phyloP scores from a whole-genome alignment of 1,139 yeast genomes.

The Kodamaea alishanica region DNA sequence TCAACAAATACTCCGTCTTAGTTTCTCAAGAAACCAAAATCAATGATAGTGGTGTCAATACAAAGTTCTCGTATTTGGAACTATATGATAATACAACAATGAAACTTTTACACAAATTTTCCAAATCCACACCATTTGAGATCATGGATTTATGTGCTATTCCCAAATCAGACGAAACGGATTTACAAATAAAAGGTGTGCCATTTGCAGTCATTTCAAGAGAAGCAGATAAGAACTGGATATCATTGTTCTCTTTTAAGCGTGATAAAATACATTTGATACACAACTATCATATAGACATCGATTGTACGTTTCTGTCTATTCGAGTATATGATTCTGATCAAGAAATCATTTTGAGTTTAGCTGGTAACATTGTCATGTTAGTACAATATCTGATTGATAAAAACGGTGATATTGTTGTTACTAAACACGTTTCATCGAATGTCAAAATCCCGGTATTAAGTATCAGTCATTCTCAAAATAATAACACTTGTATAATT shows the following conservation, averaged over 20 bases:
- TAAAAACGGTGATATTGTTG: conserved; percentile 2
- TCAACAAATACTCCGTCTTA: conserved; percentile 13
- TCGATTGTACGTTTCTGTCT: conserved; percentile 4
- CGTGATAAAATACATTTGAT: conserved; percentile 5
- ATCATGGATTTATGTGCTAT: conserved; percentile 19
- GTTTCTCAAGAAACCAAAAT: conserved; percentile 18
- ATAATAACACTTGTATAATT: conserved; percentile 1
- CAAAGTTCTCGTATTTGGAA: conserved; percentile 17
- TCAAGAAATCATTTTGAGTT: conserved; percentile 5
- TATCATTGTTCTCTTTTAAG: conserved; percentile 5
- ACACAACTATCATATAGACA: conserved; percentile 3
- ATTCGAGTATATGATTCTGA: conserved; percentile 2
- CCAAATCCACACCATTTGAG: conserved; percentile 11
- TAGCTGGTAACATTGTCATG: conserved; percentile 7
- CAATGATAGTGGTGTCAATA: conserved; percentile 14
- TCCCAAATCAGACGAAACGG: conserved; percentile 4
- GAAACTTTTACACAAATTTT: conserved; percentile 11
- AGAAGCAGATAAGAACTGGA: conserved; percentile 2
- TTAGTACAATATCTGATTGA: conserved; percentile 4
- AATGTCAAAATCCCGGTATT: conserved; percentile 6
- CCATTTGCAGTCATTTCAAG: conserved; percentile 8
- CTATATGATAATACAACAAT: conserved; percentile 16
- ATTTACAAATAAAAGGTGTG: conserved; percentile 2
- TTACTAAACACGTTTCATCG: conserved; percentile 1
- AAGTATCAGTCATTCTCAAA: conserved; percentile 4